These are phyloP conservation scores for Auriscalpium microsporum DNA, from an alignment of 768 basidiomycete genomes.

Conservation along the genomic window DNA sequence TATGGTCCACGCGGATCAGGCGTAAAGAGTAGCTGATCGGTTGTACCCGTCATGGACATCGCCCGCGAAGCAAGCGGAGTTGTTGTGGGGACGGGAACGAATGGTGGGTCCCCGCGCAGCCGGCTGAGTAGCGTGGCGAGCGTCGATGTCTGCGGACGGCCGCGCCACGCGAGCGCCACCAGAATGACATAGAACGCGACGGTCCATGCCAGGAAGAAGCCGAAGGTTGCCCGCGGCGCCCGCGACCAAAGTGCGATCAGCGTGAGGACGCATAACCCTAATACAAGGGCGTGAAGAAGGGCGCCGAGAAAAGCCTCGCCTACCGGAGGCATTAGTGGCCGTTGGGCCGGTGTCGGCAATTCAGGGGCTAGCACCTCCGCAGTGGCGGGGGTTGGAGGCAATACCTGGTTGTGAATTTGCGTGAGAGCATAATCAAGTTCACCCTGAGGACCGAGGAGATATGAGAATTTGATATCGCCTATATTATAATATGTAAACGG, in stretches of 20 bases:
- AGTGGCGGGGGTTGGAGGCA: constrained; percentile 43
- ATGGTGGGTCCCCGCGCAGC: constrained; percentile 27
- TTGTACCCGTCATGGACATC: constrained; percentile 31
- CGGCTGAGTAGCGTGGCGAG: constrained; percentile 41
- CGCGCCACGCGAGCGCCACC: constrained; percentile 47
- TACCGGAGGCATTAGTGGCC: constrained; percentile 29
- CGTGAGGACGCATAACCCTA: constrained; percentile 50
- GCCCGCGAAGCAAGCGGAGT: constrained; percentile 32
- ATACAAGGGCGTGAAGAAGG: constrained; percentile 47
- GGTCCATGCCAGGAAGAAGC: constrained; percentile 56
- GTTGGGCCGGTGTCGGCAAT: constrained; percentile 13
- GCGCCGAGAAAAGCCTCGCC: constrained; percentile 37
- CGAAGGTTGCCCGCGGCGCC: constrained; percentile 48
- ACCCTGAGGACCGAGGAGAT: constrained; percentile 35
- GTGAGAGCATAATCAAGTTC: constrained; percentile 66
- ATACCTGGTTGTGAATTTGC: constrained; percentile 41
- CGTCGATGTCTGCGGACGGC: constrained; percentile 48
- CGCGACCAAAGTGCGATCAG: constrained; percentile 52
- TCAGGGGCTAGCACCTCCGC: constrained; percentile 37
- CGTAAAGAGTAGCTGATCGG: constrained; percentile 38
- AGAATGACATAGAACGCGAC: constrained; percentile 48
- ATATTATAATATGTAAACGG: neutral
- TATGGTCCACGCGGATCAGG: constrained; percentile 48
- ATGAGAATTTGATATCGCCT: neutral
- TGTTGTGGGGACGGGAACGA: constrained; percentile 21